Evolutionary conservation across 371 early-diverging fungal genomes (phyloP).

Genomic region (Chytridiales sp.): DNA sequence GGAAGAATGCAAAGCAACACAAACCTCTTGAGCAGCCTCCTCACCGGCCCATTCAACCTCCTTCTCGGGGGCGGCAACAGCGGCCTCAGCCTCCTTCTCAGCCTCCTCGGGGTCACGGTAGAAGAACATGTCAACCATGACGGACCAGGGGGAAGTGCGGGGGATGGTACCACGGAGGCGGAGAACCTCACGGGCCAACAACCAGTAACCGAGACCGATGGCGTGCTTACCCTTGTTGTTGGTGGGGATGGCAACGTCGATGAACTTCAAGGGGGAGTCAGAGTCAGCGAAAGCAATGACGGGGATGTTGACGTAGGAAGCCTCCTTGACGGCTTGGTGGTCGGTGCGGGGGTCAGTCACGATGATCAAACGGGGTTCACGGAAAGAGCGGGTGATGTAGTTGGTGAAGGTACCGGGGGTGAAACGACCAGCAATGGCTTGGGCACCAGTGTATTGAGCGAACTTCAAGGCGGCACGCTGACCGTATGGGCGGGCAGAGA

Average conservation of each 20-base stretch:
- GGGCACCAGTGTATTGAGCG: conserved; percentile 95
- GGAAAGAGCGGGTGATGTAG: conserved; percentile 97
- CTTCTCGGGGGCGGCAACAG: conserved; percentile 34
- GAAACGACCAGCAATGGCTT: conserved; percentile 98
- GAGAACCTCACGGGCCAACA: conserved; percentile 96
- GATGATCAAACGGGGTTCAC: conserved; percentile 97
- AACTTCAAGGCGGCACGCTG: conserved; percentile 99
- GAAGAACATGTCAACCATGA: conserved; percentile 99
- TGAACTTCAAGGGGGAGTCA: conserved; percentile 89
- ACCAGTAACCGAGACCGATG: conserved; percentile 96
- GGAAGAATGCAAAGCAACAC: neutral
- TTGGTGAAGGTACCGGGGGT: conserved; percentile 99
- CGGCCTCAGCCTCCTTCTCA: conserved; percentile 78
- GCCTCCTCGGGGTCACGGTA: conserved; percentile 94
- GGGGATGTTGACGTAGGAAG: conserved; percentile 99
- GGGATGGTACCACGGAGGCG: conserved; percentile 92
- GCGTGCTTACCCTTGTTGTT: conserved; percentile 99
- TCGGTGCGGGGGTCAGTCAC: conserved; percentile 98
- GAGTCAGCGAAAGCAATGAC: conserved; percentile 98
- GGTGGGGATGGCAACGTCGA: conserved; percentile 99
- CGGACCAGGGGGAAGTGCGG: conserved; percentile 82
- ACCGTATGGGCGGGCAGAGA: conserved; percentile 96
- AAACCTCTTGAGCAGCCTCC: too few relatives aligned
- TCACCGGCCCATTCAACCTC: too few relatives aligned
- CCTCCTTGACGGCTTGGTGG: conserved; percentile 98